Percentiles rank a stretch among this genome's conserved stretches.
Evolutionary conservation across 371 early-diverging fungal species (phyloP).

Genomic region (Coemansia sp.): DNA sequence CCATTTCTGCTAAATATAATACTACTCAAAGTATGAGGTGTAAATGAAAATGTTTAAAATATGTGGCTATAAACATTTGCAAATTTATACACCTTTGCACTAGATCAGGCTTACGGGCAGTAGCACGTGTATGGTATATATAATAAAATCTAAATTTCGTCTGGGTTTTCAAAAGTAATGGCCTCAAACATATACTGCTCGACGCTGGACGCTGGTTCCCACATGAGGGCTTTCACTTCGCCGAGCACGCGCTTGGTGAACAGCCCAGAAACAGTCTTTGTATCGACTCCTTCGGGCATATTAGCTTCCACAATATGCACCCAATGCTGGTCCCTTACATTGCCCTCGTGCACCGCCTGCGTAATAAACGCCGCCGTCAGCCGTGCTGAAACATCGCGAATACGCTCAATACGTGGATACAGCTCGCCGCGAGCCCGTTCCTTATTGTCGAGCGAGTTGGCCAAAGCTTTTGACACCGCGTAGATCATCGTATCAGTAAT

Average conservation of each 20-base stretch:
- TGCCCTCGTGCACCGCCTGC: slow-evolving; percentile 56
- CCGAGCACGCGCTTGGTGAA: slow-evolving; percentile 38
- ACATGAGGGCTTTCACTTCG: slow-evolving; percentile 46
- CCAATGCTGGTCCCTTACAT: slow-evolving; percentile 39
- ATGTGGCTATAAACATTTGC: too few relatives aligned
- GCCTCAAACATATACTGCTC: slow-evolving; percentile 49
- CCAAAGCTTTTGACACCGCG: slow-evolving; percentile 73
- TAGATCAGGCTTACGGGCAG: background rate
- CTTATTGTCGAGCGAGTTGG: slow-evolving; percentile 65
- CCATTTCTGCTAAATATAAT: background rate
- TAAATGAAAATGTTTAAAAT: background rate
- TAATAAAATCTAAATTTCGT: slow-evolving; percentile 11
- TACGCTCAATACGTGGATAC: slow-evolving; percentile 80
- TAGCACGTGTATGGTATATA: slow-evolving; percentile 5
- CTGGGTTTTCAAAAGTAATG: slow-evolving; percentile 28
- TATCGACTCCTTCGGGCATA: background rate
- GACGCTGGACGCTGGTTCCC: slow-evolving; percentile 39
- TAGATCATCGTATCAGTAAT: slow-evolving; percentile 83
- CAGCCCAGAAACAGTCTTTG: slow-evolving; percentile 13
- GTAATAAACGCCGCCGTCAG: slow-evolving; percentile 72
- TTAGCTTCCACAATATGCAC: slow-evolving; percentile 12
- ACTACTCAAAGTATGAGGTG: background rate
- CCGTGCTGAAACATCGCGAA: slow-evolving; percentile 73
- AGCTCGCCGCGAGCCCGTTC: slow-evolving; percentile 67
- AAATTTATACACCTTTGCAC: background rate